Conservation (phyloP, 2,329 filamentous ascomycete genomes). For the Xylariaceae sp. region DNA sequence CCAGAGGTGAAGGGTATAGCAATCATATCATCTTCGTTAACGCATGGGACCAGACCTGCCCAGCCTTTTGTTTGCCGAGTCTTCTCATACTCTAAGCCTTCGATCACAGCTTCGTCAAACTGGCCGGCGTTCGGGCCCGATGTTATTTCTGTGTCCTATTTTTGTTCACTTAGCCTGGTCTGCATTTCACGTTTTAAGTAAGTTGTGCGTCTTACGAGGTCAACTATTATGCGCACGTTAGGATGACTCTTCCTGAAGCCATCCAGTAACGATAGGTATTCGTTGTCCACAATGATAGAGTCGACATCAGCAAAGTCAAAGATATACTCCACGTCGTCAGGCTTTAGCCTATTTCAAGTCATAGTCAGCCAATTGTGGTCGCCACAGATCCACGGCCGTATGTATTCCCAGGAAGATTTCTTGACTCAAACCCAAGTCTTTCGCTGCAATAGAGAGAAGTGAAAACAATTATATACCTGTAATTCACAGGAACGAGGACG, state of each 20-base stretch:
- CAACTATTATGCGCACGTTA: conserved; percentile 68
- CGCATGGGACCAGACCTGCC: conserved; percentile 66
- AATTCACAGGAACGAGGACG: conserved; percentile 66
- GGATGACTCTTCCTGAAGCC: conserved; percentile 59
- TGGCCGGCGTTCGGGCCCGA: conserved; percentile 71
- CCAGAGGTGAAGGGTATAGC: conserved; percentile 92
- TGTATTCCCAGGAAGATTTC: no score
- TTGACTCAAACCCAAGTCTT: no score
- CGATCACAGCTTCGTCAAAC: conserved; percentile 77
- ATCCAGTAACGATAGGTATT: conserved; percentile 69
- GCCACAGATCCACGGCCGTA: no score
- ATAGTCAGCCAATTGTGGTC: conserved; percentile 11
- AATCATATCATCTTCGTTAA: conserved; percentile 75
- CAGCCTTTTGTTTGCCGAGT: conserved; percentile 67
- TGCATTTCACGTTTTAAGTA: background rate
- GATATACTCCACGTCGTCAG: conserved; percentile 85
- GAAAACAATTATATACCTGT: conserved; percentile 40
- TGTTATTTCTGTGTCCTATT: conserved; percentile 71
- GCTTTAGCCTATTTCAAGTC: conserved; percentile 27
- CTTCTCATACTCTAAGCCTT: conserved; percentile 71
- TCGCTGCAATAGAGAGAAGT: no score
- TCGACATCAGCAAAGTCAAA: conserved; percentile 86
- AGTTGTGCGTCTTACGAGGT: conserved; percentile 44
- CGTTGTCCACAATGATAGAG: conserved; percentile 78
- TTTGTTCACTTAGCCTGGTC: no score